Percentiles rank a stretch among this genome's conserved stretches.
phyloP scores from a whole-genome alignment of 2,329 filamentous ascomycete genomes.

The Penicillium sp. region DNA sequence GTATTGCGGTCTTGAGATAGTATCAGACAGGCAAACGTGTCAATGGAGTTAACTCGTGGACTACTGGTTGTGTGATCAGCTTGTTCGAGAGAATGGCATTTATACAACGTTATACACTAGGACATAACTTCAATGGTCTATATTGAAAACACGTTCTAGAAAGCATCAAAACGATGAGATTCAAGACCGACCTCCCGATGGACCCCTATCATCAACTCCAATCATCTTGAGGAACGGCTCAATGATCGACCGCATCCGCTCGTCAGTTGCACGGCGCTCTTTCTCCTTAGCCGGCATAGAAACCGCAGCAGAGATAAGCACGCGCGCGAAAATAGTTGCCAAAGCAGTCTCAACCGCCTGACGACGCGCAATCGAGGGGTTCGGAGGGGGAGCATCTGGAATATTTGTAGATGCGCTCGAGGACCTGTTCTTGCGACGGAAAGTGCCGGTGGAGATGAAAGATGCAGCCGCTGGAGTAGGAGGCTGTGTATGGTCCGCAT shows the following conservation, averaged over 20 bases:
- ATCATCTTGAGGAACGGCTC: conserved; percentile 66
- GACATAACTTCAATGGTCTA: neutral
- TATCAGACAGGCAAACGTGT: no score
- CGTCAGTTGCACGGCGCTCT: conserved; percentile 62
- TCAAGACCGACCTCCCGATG: conserved; percentile 33
- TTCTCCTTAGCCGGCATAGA: conserved; percentile 52
- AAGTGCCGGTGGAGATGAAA: conserved; percentile 32
- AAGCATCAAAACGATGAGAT: neutral
- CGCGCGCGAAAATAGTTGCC: conserved; percentile 65
- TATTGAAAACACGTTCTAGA: neutral
- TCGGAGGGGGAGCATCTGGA: neutral
- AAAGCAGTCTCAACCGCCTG: conserved; percentile 63
- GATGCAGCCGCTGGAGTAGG: conserved; percentile 26
- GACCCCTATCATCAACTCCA: conserved; percentile 36
- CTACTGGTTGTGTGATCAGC: no score
- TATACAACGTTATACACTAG: conserved; percentile 3
- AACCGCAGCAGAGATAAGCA: conserved; percentile 59
- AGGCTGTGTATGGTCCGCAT: conserved; percentile 6
- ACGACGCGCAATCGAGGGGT: conserved; percentile 57
- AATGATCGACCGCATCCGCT: conserved; percentile 66
- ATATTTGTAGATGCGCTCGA: conserved; percentile 28
- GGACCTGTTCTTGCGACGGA: conserved; percentile 32
- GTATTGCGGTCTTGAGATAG: no score
- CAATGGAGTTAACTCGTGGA: no score
- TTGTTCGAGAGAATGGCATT: neutral